These are phyloP conservation scores for Pichia sp. DNA, from an alignment of 1,139 yeast genomes.

Conservation along the genomic window DNA sequence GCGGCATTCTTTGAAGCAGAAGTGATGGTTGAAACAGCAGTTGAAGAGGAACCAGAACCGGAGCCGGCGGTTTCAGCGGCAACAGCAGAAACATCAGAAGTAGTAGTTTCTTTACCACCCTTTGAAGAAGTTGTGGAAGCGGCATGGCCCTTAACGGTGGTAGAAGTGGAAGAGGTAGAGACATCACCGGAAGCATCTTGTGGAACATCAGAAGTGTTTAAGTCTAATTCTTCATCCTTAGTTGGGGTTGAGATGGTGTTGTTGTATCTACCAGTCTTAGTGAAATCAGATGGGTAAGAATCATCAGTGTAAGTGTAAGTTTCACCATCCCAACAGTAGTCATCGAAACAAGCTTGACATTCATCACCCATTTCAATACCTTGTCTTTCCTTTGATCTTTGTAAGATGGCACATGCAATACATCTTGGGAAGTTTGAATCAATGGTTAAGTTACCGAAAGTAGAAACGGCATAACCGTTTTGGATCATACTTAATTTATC, in stretches of 20 bases:
- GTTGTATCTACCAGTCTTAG: conserved; percentile 45
- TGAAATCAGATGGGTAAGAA: conserved; percentile 40
- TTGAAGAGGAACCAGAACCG: not conserved
- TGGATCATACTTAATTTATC: conserved; percentile 62
- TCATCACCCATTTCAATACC: conserved; percentile 64
- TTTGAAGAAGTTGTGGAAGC: not conserved
- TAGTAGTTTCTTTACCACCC: not conserved
- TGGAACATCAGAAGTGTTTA: conserved; percentile 8
- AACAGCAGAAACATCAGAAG: not conserved
- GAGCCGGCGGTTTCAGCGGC: conserved; percentile 7
- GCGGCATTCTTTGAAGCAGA: conserved; percentile 12
- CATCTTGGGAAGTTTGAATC: conserved; percentile 77
- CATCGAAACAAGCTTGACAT: conserved; percentile 68
- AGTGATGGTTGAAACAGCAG: conserved; percentile 13
- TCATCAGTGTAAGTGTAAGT: conserved; percentile 18
- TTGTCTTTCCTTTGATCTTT: conserved; percentile 76
- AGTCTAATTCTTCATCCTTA: conserved; percentile 11
- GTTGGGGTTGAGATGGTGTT: conserved; percentile 22
- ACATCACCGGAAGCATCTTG: conserved; percentile 14
- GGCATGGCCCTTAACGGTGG: not conserved
- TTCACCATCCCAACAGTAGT: conserved; percentile 74
- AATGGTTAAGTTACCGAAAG: conserved; percentile 70
- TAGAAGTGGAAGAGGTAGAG: not conserved
- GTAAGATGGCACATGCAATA: conserved; percentile 85
- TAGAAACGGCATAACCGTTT: conserved; percentile 79